Evolutionary conservation across 1,284 basidiomycete species (phyloP).

Genomic region (Psilocybe mexicana): DNA sequence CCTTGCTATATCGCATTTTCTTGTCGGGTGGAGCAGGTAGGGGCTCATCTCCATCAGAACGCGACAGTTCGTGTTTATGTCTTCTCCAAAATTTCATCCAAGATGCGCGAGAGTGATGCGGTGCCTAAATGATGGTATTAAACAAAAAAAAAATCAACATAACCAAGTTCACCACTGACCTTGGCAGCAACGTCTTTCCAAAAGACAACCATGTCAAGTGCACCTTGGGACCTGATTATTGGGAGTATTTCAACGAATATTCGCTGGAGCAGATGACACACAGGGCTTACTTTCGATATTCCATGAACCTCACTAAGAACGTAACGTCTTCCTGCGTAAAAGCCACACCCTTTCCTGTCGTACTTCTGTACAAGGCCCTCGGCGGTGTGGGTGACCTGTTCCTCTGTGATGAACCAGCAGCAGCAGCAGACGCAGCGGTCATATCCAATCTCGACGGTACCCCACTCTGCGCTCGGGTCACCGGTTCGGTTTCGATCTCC

Average conservation of each 20-base stretch:
- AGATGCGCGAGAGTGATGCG: constrained; percentile 82
- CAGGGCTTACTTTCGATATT: constrained; percentile 60
- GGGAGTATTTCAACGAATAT: constrained; percentile 1
- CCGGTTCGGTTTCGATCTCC: constrained; percentile 29
- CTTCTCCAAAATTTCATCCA: constrained; percentile 89
- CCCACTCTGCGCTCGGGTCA: constrained; percentile 7
- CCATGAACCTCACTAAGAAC: constrained; percentile 73
- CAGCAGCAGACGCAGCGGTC: constrained; percentile 22
- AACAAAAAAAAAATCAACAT: constrained; percentile 12
- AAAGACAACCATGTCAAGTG: constrained; percentile 78
- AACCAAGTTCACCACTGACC: constrained; percentile 34
- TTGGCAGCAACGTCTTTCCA: constrained; percentile 83
- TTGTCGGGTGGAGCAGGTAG: constrained; percentile 76
- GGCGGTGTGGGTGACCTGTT: constrained; percentile 77
- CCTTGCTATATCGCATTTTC: constrained; percentile 78
- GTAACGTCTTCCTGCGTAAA: constrained; percentile 78
- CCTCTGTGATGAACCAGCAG: constrained; percentile 29
- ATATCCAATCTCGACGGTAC: constrained; percentile 18
- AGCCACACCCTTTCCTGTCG: constrained; percentile 83
- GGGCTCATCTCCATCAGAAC: constrained; percentile 60
- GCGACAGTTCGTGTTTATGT: constrained; percentile 77
- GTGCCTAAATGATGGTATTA: constrained; percentile 48
- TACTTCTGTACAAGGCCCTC: constrained; percentile 72
- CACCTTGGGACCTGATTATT: constrained; percentile 52
- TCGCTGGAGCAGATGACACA: not conserved